phyloP scores from a whole-genome alignment of 768 basidiomycete species.

The Suillus sp. region DNA sequence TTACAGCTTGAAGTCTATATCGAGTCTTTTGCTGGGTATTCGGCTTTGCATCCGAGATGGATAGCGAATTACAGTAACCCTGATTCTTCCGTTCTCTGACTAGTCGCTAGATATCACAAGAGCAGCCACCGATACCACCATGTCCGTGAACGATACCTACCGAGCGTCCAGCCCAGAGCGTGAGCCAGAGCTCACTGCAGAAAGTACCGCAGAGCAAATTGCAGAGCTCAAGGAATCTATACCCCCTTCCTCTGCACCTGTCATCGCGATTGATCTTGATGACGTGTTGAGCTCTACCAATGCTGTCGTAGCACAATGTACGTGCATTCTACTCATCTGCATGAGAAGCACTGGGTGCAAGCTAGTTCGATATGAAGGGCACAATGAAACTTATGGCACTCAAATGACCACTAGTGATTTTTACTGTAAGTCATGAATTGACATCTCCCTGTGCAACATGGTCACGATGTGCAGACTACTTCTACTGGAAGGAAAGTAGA shows the following conservation, averaged over 20 bases:
- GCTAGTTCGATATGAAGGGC: slow-evolving; percentile 47
- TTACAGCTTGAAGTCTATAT: not conserved
- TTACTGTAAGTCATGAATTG: slow-evolving; percentile 49
- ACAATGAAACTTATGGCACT: slow-evolving; percentile 61
- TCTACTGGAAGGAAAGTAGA: slow-evolving; percentile 67
- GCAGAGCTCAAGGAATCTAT: slow-evolving; percentile 16
- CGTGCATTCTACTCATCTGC: slow-evolving; percentile 24
- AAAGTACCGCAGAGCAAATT: slow-evolving; percentile 14
- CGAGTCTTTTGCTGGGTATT: not conserved
- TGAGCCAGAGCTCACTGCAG: slow-evolving; percentile 4
- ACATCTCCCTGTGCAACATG: slow-evolving; percentile 1
- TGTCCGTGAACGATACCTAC: slow-evolving; percentile 14
- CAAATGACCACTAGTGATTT: slow-evolving; percentile 57
- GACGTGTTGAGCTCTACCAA: slow-evolving; percentile 73
- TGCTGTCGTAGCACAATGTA: slow-evolving; percentile 55
- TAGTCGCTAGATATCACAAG: not conserved
- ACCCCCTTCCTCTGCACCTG: slow-evolving; percentile 32
- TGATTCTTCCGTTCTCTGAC: not conserved
- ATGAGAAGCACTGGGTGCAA: not conserved
- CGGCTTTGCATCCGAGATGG: not conserved
- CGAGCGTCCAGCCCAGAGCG: slow-evolving; percentile 9
- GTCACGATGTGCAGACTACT: slow-evolving; percentile 50
- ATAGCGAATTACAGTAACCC: not conserved
- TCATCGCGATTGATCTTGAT: slow-evolving; percentile 68
- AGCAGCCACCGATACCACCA: not conserved